phyloP scores from a whole-genome alignment of 495 filamentous ascomycete species.

The Penicillium paradoxum region DNA sequence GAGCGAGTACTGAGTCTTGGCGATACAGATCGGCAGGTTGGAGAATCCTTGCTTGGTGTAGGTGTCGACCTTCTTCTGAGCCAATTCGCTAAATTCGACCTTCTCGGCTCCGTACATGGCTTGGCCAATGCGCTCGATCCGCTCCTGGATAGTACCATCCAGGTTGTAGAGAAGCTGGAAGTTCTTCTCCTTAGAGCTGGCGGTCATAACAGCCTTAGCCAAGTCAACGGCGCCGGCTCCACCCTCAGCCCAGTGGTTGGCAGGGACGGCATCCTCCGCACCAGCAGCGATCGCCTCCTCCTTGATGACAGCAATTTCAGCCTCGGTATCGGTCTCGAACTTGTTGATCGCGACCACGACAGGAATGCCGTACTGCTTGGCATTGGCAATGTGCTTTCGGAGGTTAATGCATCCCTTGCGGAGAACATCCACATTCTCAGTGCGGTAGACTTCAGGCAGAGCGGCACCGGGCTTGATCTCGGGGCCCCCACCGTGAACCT shows the following conservation, averaged over 20 bases:
- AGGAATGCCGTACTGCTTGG: conserved; percentile 79
- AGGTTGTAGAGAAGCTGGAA: conserved; percentile 85
- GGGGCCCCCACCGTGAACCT: conserved; percentile 94
- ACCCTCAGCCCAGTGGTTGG: conserved; percentile 97
- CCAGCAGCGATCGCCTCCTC: conserved; percentile 91
- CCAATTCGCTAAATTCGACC: conserved; percentile 90
- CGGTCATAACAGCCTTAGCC: conserved; percentile 78
- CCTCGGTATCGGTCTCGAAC: conserved; percentile 88
- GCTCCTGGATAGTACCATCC: conserved; percentile 76
- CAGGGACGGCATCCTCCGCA: conserved; percentile 86
- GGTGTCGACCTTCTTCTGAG: conserved; percentile 91
- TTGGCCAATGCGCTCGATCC: conserved; percentile 85
- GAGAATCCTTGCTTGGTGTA: conserved; percentile 90
- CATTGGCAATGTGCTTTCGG: conserved; percentile 89
- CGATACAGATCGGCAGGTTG: conserved; percentile 90
- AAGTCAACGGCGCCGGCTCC: conserved; percentile 87
- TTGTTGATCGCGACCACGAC: conserved; percentile 98
- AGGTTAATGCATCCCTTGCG: conserved; percentile 88
- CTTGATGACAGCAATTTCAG: conserved; percentile 80
- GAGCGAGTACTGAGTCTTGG: conserved; percentile 97
- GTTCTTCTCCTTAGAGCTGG: conserved; percentile 78
- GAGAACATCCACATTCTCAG: conserved; percentile 88
- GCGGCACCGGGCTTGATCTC: conserved; percentile 81
- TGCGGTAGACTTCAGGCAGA: conserved; percentile 78
- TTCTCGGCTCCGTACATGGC: conserved; percentile 89